phyloP scores from a whole-genome alignment of 164 flowering plant genomes.

The Malania oleifera region DNA sequence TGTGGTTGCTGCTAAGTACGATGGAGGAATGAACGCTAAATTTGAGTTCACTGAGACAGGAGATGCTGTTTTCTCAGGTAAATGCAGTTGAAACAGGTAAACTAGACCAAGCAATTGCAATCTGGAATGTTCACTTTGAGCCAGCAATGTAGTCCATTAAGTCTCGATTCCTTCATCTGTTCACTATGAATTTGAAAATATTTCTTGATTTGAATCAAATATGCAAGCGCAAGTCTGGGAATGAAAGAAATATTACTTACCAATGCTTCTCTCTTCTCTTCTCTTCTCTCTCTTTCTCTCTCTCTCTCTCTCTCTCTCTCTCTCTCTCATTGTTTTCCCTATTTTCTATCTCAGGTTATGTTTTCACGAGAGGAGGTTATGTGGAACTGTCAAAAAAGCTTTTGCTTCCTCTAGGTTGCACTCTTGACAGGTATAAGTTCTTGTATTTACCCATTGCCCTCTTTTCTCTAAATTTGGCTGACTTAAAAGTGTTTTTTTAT shows the following conservation, averaged over 20 bases:
- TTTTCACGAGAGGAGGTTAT: constrained; percentile 91
- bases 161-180: too few species aligned
- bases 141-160: too few species aligned
- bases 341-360: constrained; percentile 54
- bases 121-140: too few species aligned
- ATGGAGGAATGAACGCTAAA: constrained; percentile 93
- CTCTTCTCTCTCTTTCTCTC: too few species aligned
- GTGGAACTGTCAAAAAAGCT: constrained; percentile 78
- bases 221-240: too few species aligned
- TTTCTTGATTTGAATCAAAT: too few species aligned
- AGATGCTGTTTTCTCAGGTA: constrained; percentile 87
- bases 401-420: constrained; percentile 76
- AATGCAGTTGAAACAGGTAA: not conserved
- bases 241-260: too few species aligned
- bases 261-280: not conserved
- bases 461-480: not conserved
- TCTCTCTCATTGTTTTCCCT: too few species aligned
- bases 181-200: too few species aligned
- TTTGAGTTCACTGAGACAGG: constrained; percentile 77
- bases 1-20: constrained; percentile 70
- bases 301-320: too few species aligned
- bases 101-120: too few species aligned
- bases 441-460: not conserved
- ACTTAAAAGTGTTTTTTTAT: not conserved
- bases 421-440: constrained; percentile 76